Evolutionary conservation across 176 grass and related monocot species (phyloP).

Genomic region (Urochloa ruziziensis): DNA sequence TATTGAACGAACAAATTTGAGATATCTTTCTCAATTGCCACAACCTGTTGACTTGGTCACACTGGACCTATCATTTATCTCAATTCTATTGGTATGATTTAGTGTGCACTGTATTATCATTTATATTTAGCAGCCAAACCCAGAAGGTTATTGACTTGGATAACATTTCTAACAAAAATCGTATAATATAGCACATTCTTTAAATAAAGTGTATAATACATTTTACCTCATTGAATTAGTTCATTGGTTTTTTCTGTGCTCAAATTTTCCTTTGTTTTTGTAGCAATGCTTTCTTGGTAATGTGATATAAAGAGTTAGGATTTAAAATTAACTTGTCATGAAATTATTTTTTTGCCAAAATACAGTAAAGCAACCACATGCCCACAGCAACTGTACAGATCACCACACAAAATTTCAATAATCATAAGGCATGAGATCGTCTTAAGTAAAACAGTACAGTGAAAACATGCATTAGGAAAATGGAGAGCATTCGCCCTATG

Average conservation of each 20-base stretch:
- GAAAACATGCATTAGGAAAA: not conserved
- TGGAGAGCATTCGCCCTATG: no score
- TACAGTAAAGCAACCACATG: no score
- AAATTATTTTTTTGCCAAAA: no score
- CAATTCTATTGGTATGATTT: conserved; percentile 83
- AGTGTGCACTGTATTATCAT: not conserved
- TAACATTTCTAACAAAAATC: not conserved
- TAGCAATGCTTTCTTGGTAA: not conserved
- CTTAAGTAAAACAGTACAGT: not conserved
- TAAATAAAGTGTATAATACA: not conserved
- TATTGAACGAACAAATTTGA: conserved; percentile 94
- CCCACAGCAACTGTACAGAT: not conserved
- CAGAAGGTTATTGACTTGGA: not conserved
- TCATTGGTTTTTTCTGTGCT: not conserved
- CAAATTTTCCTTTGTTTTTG: not conserved
- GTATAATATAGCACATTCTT: not conserved
- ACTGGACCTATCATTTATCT: conserved; percentile 92
- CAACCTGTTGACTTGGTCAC: conserved; percentile 83
- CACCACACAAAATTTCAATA: not conserved
- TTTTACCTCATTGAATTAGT: not conserved
- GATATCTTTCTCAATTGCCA: conserved; percentile 81
- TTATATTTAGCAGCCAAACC: not conserved
- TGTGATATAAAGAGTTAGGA: not conserved
- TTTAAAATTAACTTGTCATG: not conserved
- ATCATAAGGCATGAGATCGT: not conserved